Evolutionary conservation across 106 monocot species (phyloP), one percentile per base, ranked within the genome.

Genomic region (Allium cepa): DNA sequence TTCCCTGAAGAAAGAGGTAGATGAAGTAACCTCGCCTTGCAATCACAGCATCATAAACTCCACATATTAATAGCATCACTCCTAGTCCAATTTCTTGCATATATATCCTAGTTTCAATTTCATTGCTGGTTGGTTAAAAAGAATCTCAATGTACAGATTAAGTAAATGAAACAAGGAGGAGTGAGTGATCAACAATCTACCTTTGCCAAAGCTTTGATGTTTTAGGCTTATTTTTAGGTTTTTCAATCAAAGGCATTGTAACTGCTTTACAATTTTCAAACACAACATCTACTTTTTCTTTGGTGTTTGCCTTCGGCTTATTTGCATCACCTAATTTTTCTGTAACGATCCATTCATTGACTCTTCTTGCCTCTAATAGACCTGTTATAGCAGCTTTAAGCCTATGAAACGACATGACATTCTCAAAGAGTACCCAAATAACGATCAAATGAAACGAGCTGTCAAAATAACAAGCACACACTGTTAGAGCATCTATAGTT

Each of bases 281-380:
- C n/a, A 59, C 47, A 55, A 55, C 49, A 47, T 71, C 75, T 11
- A 17, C 72, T 8, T 55, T 56, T 46, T 60, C 60, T 58, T 77
- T 16, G 14, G 10, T 26, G 5, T 60, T 57, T 10, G 62, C 69
- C 56, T 82, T 85, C 22, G 77, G 18, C 76, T 76, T 86, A 60
- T 59, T 48, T 36, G 73, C 70, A 68, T 83, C 90, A n/a, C 90
- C 90, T 50, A 90, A 60, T 60, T 90, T 90, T 64, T 79, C 73
- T 8, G 90, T 90, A 15, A 90, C 90, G 60, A 90, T 69, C 90
- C 90, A 90, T 51, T 88, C 88, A 61, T 88, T 88, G 10, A 84
- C 88, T 62, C 88, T 76, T 47, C 79, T 84, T 45, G 60, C 76
- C 2, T 88, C 88, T 50, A 84, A 63, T 12, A 88, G 60, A 36